phyloP scores from a whole-genome alignment of 2,329 filamentous ascomycete genomes.

The Pezicula rhizophila region DNA sequence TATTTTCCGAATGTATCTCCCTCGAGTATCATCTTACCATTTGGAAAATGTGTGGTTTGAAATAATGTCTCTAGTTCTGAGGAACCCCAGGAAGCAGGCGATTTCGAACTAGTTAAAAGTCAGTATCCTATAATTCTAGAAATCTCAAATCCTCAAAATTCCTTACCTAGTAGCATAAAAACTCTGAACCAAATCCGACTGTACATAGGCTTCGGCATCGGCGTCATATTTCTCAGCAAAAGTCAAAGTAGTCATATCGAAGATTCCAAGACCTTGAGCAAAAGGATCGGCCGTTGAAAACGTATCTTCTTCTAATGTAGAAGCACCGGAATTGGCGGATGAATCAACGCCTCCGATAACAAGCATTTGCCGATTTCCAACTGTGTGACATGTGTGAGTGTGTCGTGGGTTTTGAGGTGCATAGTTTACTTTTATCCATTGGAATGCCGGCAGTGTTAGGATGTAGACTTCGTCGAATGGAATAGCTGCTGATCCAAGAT shows the following conservation, averaged over 20 bases:
- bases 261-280: conserved; percentile 11
- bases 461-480: conserved; percentile 12
- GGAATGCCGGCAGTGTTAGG: conserved; percentile 14
- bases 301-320: neutral
- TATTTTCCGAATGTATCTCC: neutral
- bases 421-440: conserved; percentile 11
- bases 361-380: conserved; percentile 13
- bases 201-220: conserved; percentile 7
- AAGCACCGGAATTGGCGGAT: neutral
- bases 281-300: conserved; percentile 7
- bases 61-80: conserved; percentile 3
- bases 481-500: conserved; percentile 4
- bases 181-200: conserved; percentile 9
- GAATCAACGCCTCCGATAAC: conserved; percentile 12
- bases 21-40: neutral
- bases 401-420: conserved; percentile 7
- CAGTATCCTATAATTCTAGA: neutral
- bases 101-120: too few species aligned
- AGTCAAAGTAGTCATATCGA: conserved; percentile 12
- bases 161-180: conserved; percentile 4
- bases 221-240: conserved; percentile 10
- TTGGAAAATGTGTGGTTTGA: neutral
- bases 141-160: neutral
- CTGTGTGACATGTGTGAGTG: conserved; percentile 8
- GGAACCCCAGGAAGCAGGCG: neutral